phyloP scores from a whole-genome alignment of 2,329 filamentous ascomycete species.

The Penicillium sp. region DNA sequence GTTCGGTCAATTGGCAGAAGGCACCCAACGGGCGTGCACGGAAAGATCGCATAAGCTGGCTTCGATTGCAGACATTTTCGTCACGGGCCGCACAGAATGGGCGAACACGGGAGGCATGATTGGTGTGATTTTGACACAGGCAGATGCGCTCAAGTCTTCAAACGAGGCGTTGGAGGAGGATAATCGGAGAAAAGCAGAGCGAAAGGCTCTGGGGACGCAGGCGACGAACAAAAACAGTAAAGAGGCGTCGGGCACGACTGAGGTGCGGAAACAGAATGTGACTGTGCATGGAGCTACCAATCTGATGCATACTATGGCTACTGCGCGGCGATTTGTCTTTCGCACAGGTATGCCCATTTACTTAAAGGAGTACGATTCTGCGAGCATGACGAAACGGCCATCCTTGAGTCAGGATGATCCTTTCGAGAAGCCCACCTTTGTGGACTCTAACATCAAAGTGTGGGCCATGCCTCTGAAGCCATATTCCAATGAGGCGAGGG shows the following conservation, averaged over 20 bases:
- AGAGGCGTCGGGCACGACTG: constrained; percentile 1
- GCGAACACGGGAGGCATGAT: constrained; percentile 71
- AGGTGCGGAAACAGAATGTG: constrained; percentile 37
- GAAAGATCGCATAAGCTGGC: constrained; percentile 61
- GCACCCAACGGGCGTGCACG: constrained; percentile 69
- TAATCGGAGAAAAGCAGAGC: constrained; percentile 34
- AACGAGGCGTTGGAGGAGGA: constrained; percentile 44
- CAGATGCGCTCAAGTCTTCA: constrained; percentile 53
- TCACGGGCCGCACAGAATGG: constrained; percentile 75
- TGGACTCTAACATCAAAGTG: constrained; percentile 70
- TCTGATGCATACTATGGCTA: constrained; percentile 72
- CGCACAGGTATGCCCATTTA: constrained; percentile 71
- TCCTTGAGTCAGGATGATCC: constrained; percentile 16
- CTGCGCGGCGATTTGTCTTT: constrained; percentile 77
- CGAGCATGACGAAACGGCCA: constrained; percentile 22
- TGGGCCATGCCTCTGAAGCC: constrained; percentile 67
- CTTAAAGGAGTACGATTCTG: constrained; percentile 59
- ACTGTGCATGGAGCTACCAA: constrained; percentile 78
- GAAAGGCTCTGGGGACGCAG: constrained; percentile 1
- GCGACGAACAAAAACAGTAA: constrained; percentile 2
- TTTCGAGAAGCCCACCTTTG: constrained; percentile 57
- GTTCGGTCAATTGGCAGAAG: constrained; percentile 77
- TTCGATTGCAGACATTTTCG: constrained; percentile 70
- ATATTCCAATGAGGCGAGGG: constrained; percentile 11
- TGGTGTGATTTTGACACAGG: constrained; percentile 77